Evolutionary conservation across 345 rosid species (phyloP), one percentile per base, ranked within the genome.

Genomic region (Cochlearia excelsa): DNA sequence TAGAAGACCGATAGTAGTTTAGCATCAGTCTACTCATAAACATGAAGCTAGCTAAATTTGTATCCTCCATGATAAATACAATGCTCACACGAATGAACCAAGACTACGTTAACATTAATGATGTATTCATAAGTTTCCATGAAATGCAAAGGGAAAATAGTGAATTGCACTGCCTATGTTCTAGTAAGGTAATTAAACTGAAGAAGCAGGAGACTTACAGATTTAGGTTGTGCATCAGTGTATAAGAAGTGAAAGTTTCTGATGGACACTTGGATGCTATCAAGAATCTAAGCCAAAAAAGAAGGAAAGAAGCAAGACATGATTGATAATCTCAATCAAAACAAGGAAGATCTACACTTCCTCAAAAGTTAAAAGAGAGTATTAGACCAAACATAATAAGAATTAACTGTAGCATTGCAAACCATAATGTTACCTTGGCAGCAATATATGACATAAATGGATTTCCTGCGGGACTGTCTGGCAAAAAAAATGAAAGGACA

Each of bases 191-290:
- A 61, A 34, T 42, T 33, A 41, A 67, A 48, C 29, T 29, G 11
- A 59, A 61, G 26, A 63, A 43, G 48, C 11, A 39, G 35, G 60
- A 63, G 74, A 57, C 90, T 80, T 79, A 91, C 98, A 2, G 74
- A 74, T 75, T 76, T 73, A 57, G 69, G 56, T 57, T 74, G 80
- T 67, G 61, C 59, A 63, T 79, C 82, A 51, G 69, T 69, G 78
- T 87, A 91, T 41, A 75, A 70, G 33, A 88, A 53, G 78, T 88
- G 89, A 48, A 91, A 84, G 73, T 82, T 86, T 78, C 72, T 82
- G 66, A 86, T 81, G 51, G 92, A 91, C 45, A 91, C 74, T 70
- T 88, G 86, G 66, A 91, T 88, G 74, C 82, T 81, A 76, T 88
- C 96, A 65, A 91, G 85, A 77, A 86, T 77, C 98, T 91, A 70